These are phyloP conservation scores for Vitis riparia DNA, from an alignment of 164 flowering plant species.

Conservation along the genomic window DNA sequence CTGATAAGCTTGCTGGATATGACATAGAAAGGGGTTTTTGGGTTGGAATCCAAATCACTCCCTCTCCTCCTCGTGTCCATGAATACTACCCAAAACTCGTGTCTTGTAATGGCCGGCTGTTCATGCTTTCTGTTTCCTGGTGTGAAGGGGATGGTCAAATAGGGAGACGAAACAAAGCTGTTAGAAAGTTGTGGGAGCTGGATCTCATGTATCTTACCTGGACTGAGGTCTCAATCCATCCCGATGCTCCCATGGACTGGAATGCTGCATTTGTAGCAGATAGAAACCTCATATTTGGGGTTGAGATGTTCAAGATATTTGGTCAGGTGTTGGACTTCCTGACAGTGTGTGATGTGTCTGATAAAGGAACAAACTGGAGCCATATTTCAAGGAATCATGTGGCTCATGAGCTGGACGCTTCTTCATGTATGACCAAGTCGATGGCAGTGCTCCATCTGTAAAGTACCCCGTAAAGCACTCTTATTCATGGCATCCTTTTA, in stretches of 20 bases:
- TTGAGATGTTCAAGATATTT: conserved; percentile 96
- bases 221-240: conserved; percentile 83
- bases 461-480: background rate
- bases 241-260: conserved; percentile 99
- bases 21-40: conserved; percentile 83
- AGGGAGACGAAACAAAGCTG: conserved; percentile 79
- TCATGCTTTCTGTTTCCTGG: conserved; percentile 98
- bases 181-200: conserved; percentile 92
- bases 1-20: conserved; percentile 74
- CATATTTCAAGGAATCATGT: conserved; percentile 76
- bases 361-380: conserved; percentile 52
- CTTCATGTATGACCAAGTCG: conserved; percentile 84
- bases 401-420: conserved; percentile 76
- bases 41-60: conserved; percentile 65
- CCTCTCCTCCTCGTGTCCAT: conserved; percentile 77
- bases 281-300: conserved; percentile 65
- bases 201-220: conserved; percentile 63
- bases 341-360: conserved; percentile 65
- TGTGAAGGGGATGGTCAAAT: conserved; percentile 84
- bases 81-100: conserved; percentile 86
- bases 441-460: conserved; percentile 73
- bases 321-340: conserved; percentile 90
- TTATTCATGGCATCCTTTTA: background rate
- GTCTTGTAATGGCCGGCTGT: conserved; percentile 55
- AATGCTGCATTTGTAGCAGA: conserved; percentile 88